Conservation (phyloP, 2,329 filamentous ascomycete genomes). For the Hawksworthiomyces lignivorus region DNA sequence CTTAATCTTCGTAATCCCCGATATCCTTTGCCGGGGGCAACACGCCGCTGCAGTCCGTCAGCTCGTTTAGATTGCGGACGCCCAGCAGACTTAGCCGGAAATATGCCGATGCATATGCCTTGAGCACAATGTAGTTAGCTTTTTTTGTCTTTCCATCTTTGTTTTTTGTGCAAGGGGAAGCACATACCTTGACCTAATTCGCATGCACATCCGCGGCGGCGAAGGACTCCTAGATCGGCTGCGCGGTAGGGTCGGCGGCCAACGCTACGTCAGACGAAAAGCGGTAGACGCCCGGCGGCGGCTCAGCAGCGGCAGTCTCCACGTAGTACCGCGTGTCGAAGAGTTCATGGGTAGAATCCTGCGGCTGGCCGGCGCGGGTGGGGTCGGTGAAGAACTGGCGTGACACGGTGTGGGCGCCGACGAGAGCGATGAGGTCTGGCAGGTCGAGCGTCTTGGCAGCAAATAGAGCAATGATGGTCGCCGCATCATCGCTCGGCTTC, state of each 20-base stretch:
- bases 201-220: conserved; percentile 25
- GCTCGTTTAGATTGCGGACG: conserved; percentile 47
- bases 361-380: conserved; percentile 26
- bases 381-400: conserved; percentile 38
- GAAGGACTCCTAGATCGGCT: conserved; percentile 30
- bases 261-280: conserved; percentile 35
- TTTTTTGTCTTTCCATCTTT: too few relatives aligned
- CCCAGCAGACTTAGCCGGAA: conserved; percentile 48
- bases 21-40: conserved; percentile 25
- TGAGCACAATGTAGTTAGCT: background rate
- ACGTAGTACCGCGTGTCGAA: conserved; percentile 45
- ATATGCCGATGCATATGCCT: conserved; percentile 44
- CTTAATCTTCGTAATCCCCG: too few relatives aligned
- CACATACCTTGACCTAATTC: conserved; percentile 34
- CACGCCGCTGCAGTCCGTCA: conserved; percentile 48
- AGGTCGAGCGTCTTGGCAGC: conserved; percentile 41
- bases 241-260: conserved; percentile 28
- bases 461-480: conserved; percentile 39
- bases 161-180: too few relatives aligned
- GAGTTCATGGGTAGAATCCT: conserved; percentile 40
- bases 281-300: conserved; percentile 25
- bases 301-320: conserved; percentile 25
- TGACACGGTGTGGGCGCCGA: conserved; percentile 45
- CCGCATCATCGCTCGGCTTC: conserved; percentile 28
- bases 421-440: conserved; percentile 42